Percentiles rank a stretch among this genome's conserved stretches.
Evolutionary conservation across 192 early-diverging fungal species (phyloP).

Genomic region (Coemansia javaensis): DNA sequence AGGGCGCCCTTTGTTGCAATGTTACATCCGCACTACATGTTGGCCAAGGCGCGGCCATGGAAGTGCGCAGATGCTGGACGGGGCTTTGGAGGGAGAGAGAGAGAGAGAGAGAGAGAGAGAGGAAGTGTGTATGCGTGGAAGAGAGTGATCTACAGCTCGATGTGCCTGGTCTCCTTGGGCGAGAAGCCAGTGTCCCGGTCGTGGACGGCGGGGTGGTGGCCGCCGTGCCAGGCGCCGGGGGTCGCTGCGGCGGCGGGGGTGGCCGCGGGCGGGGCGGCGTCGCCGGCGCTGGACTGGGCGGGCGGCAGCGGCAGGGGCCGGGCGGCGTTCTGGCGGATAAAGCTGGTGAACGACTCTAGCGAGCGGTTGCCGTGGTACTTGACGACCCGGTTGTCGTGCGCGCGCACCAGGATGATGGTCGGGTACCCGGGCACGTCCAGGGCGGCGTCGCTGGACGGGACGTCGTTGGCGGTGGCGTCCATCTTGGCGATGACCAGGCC

Average conservation of each 20-base stretch:
- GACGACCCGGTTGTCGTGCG: conserved; percentile 67
- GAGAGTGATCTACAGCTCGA: conserved; percentile 19
- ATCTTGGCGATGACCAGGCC: conserved; percentile 79
- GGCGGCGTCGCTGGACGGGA: conserved; percentile 59
- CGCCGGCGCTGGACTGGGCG: not conserved
- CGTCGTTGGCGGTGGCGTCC: conserved; percentile 90
- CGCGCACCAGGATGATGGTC: conserved; percentile 89
- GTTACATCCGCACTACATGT: no score
- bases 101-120: no score
- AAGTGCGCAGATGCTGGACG: no score
- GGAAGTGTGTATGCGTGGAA: not conserved
- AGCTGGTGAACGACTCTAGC: conserved; percentile 66
- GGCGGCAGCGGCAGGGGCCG: conserved; percentile 16
- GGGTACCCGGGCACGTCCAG: conserved; percentile 88
- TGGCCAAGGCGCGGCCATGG: no score
- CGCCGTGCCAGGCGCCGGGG: not conserved
- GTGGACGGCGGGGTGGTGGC: conserved; percentile 6
- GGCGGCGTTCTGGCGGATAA: conserved; percentile 66
- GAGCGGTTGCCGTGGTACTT: conserved; percentile 79
- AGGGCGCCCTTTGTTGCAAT: no score
- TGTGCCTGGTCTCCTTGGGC: conserved; percentile 44
- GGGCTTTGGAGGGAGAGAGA: no score
- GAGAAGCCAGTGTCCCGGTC: conserved; percentile 19
- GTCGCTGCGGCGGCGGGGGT: not conserved
- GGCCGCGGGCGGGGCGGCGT: not conserved